Conservation (phyloP, 2,329 filamentous ascomycete genomes). For the Phyllosticta ampelicida region DNA sequence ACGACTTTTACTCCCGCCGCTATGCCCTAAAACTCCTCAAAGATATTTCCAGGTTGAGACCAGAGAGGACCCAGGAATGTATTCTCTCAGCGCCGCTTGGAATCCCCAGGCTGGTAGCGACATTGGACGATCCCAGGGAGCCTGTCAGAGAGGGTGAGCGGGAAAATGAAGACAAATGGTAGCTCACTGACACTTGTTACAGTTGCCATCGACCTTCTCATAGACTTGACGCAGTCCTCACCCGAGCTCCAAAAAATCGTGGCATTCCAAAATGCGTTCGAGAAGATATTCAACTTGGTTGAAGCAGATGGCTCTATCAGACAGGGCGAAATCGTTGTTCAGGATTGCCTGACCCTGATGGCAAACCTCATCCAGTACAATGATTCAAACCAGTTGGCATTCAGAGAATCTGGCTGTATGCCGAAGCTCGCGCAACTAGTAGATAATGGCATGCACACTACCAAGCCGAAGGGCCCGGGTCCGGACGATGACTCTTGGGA, state of each 20-base stretch:
- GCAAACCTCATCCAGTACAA: conserved; percentile 84
- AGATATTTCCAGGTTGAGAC: conserved; percentile 73
- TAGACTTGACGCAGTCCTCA: conserved; percentile 76
- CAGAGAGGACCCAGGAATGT: conserved; percentile 89
- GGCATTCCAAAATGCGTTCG: conserved; percentile 89
- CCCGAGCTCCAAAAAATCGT: conserved; percentile 88
- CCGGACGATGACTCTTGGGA: conserved; percentile 62
- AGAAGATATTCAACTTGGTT: conserved; percentile 73
- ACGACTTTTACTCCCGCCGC: conserved; percentile 81
- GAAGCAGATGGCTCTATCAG: conserved; percentile 68
- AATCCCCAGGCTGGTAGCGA: conserved; percentile 72
- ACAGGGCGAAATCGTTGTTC: conserved; percentile 76
- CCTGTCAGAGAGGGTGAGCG: conserved; percentile 65
- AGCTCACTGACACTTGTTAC: conserved; percentile 8
- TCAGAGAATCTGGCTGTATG: conserved; percentile 81
- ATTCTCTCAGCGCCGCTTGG: conserved; percentile 82
- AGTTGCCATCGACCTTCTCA: conserved; percentile 78
- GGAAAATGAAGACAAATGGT: conserved; percentile 4
- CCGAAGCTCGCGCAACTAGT: conserved; percentile 61
- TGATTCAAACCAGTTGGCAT: conserved; percentile 83
- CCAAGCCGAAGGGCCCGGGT: conserved; percentile 44
- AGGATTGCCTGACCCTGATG: conserved; percentile 84
- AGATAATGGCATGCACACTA: conserved; percentile 35
- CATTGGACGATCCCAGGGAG: conserved; percentile 76
- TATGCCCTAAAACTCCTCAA: conserved; percentile 85